A percentile compares a stretch with the other conserved stretches of the same genome.
Conservation (phyloP, 495 filamentous ascomycete genomes). For the Aspergillus carlsbadensis region DNA sequence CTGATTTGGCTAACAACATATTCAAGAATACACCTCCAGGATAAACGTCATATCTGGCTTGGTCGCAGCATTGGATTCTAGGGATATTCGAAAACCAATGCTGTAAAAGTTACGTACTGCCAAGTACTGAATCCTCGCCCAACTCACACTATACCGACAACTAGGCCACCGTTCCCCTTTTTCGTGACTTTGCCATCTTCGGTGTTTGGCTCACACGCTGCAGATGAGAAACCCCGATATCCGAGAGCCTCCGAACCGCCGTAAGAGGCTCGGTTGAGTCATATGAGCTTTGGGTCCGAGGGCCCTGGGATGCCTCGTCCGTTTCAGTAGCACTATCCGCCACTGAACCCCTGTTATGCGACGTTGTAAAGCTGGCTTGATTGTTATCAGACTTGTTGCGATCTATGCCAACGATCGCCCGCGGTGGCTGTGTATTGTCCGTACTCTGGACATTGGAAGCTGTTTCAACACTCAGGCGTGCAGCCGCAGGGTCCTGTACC, state of each 20-base stretch:
- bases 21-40: background rate
- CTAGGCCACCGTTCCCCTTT: slow-evolving; percentile 2
- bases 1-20: background rate
- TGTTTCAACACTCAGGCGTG: slow-evolving; percentile 9
- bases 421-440: background rate
- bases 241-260: background rate
- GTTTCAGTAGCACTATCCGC: background rate
- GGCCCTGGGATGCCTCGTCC: background rate
- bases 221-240: background rate
- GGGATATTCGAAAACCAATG: background rate
- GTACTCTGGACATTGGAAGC: background rate
- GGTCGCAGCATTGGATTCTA: too few species aligned
- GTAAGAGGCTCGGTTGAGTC: background rate
- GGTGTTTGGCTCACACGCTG: slow-evolving; percentile 4
- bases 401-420: background rate
- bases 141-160: background rate
- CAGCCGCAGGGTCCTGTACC: slow-evolving; percentile 36
- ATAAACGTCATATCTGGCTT: background rate
- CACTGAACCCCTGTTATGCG: background rate
- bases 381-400: background rate
- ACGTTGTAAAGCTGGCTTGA: background rate
- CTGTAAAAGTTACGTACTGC: slow-evolving; percentile 6
- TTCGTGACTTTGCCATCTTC: background rate
- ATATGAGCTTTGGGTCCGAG: background rate
- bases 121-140: background rate